These are phyloP conservation scores for Crotalaria pallida DNA, from an alignment of 306 rosid genomes.

Conservation along the genomic window DNA sequence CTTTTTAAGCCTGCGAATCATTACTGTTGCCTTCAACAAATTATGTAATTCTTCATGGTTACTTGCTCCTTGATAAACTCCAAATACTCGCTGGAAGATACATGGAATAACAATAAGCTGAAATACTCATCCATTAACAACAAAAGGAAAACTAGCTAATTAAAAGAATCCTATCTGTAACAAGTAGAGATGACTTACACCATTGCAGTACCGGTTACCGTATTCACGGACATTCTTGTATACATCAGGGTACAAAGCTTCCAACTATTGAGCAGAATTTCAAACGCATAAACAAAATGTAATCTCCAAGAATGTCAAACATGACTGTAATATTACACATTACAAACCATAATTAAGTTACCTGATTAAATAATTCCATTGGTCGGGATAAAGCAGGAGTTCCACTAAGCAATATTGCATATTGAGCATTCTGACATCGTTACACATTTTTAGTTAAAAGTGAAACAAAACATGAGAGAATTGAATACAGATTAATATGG, in stretches of 20 bases:
- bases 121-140: constrained; percentile 7
- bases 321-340: background rate
- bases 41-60: constrained; percentile 94
- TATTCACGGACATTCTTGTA: constrained; percentile 85
- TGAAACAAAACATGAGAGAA: constrained; percentile 14
- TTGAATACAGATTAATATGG: constrained; percentile 6
- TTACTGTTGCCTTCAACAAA: constrained; percentile 84
- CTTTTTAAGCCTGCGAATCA: constrained; percentile 94
- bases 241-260: constrained; percentile 89
- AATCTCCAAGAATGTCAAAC: constrained; percentile 6
- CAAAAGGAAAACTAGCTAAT: constrained; percentile 14
- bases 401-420: constrained; percentile 89
- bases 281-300: constrained; percentile 20
- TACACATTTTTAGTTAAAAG: background rate
- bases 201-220: constrained; percentile 94
- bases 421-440: constrained; percentile 72
- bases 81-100: constrained; percentile 66
- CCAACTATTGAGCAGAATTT: constrained; percentile 59
- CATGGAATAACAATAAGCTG: constrained; percentile 4
- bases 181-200: constrained; percentile 61
- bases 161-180: background rate
- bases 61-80: constrained; percentile 96
- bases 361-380: constrained; percentile 91
- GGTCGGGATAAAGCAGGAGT: constrained; percentile 98
- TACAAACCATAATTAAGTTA: constrained; percentile 18